phyloP scores from a whole-genome alignment of 2,329 filamentous ascomycete genomes.

The Paracamarosporium sp. region DNA sequence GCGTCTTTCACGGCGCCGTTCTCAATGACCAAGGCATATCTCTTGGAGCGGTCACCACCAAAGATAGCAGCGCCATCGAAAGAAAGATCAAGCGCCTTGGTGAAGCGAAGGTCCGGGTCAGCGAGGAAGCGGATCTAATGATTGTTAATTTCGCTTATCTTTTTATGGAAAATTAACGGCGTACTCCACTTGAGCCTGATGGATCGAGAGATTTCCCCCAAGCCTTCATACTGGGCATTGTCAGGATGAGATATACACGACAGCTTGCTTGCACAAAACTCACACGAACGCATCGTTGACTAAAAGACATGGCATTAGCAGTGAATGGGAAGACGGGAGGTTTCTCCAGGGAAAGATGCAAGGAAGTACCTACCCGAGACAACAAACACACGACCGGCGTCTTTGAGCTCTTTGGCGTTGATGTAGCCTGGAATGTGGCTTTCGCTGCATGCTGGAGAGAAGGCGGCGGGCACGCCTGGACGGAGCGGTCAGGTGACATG shows the following conservation, averaged over 20 bases:
- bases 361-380: constrained; percentile 60
- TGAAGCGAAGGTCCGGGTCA: constrained; percentile 81
- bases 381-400: constrained; percentile 85
- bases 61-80: constrained; percentile 84
- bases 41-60: constrained; percentile 82
- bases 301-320: constrained; percentile 3
- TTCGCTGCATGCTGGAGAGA: constrained; percentile 66
- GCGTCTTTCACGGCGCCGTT: constrained; percentile 83
- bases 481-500: constrained; percentile 37
- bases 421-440: constrained; percentile 87
- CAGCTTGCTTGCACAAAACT: constrained; percentile 42
- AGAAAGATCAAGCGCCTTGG: constrained; percentile 79
- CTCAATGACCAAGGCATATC: constrained; percentile 84
- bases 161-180: constrained; percentile 42
- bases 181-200: constrained; percentile 74
- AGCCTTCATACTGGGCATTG: constrained; percentile 76
- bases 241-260: constrained; percentile 16
- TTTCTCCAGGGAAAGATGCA: not conserved
- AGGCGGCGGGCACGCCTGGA: constrained; percentile 52
- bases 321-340: not conserved
- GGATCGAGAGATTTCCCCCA: constrained; percentile 84
- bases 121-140: constrained; percentile 84
- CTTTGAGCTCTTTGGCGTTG: constrained; percentile 76
- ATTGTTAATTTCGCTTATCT: constrained; percentile 14
- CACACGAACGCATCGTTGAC: constrained; percentile 97